phyloP scores from a whole-genome alignment of 2,329 filamentous ascomycete genomes.

The Hypoxylon rubiginosum region DNA sequence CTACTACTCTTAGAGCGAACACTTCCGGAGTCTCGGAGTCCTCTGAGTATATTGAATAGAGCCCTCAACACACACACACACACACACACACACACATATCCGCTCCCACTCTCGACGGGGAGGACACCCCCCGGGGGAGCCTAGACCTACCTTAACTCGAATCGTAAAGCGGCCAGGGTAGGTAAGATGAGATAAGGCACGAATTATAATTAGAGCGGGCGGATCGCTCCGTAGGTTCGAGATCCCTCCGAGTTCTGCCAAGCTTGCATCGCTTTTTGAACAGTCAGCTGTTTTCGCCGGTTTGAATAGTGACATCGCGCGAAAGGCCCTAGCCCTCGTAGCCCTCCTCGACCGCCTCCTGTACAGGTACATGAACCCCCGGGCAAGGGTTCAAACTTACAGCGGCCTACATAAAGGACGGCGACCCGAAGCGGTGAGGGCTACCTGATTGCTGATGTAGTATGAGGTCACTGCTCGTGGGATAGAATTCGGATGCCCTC shows the following conservation, averaged over 20 bases:
- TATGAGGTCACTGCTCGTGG: background rate
- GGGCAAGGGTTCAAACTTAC: background rate
- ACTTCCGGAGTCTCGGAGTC: background rate
- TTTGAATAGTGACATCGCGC: background rate
- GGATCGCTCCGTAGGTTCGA: background rate
- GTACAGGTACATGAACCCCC: background rate
- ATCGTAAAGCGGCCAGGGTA: background rate
- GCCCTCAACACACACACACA: background rate
- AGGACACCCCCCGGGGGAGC: background rate
- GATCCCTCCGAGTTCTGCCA: background rate
- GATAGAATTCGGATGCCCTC: background rate
- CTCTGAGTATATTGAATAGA: background rate
- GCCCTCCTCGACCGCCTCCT: background rate
- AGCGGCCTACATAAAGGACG: background rate
- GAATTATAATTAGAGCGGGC: background rate
- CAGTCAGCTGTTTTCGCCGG: background rate
- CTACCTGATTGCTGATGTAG: background rate
- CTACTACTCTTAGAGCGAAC: background rate
- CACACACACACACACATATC: background rate
- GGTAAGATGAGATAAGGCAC: constrained; percentile 1
- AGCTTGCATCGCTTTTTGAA: background rate
- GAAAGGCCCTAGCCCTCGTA: background rate
- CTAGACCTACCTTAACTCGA: background rate
- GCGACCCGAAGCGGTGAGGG: background rate
- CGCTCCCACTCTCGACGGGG: background rate